Base-by-base conservation (phyloP, 495 filamentous ascomycete species). In the Neurospora sp. region DNA sequence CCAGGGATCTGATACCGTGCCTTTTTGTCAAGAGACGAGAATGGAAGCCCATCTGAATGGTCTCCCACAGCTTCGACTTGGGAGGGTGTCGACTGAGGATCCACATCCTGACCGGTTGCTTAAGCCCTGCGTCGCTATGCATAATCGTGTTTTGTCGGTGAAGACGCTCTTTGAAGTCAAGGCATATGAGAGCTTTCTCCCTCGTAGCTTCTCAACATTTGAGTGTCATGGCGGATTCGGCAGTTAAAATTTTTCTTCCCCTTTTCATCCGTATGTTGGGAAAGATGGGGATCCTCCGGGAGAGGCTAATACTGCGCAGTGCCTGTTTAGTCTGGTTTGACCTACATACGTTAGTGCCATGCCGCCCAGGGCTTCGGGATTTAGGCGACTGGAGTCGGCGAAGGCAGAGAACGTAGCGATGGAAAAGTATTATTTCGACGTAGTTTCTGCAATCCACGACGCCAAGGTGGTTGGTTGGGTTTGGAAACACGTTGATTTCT, bases 81-180 rank as follows among this genome's bases (percentile, higher is more conserved):
- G 70, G 69, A 68, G 68, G 71, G 53, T 70, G 22, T 70, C 44
- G 70, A 46, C 48, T 31, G 37, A 39, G 22, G 42, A 69, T 48
- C 78, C 78, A 76, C 76, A 73, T 65, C 71, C 70, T 71, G 76
- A 80, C 77, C 78, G 78, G 77, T 76, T 69, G 70, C 65, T 22
- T 74, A 78, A 74, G 78, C 73, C 69, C 71, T 78, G 77, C 78
- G 78, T 80, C 69, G 75, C 73, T 72, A 70, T 76, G 77, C 77
- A 76, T 80, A 76, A 71, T 78, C 76, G 69, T 65, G 6, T 73
- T 39, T 59, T 73, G 76, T 78, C 76, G 78, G 77, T 79, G 76
- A 78, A 59, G 74, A 16, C 4, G 73, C 71, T 42, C 42, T 35
- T 31, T 38, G 38, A 44, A 72, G 71, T 72, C 77, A 74, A 74